Base-by-base conservation (phyloP, 148 eudicot species). In the Vaccinium macrocarpon region DNA sequence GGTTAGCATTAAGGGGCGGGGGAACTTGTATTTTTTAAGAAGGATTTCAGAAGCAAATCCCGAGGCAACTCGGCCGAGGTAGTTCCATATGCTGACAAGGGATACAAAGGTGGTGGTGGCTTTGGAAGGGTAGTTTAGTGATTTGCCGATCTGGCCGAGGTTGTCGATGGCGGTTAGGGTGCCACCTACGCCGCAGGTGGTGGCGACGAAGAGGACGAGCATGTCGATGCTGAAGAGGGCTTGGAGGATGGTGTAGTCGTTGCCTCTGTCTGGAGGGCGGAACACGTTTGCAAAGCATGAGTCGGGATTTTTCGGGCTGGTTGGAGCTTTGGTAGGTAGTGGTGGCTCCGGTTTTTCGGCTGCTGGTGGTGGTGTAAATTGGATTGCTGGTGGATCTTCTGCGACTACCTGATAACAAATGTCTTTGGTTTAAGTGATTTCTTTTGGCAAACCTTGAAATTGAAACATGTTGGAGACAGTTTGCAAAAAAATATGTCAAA, bases 171-270 rank as follows among this genome's bases (percentile, higher is more conserved):
- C 90, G 2, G 91, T 89, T 35, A 89, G 76, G 0, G 90, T 89
- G 1, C 91, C 89, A 0, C 91, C 91, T 23, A 89, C 87, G 0
- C 91, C 91, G 49, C 88, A 89, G 52, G 84, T 87, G 5, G 88
- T 79, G 2, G 84, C 84, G 11, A 87, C 8, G 55, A 89, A 89
- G 48, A 89, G 84, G 38, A 87, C 80, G 35, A 89, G 38, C 91
- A 89, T 89, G 85, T 89, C 91, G 25, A 89, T 2, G 76, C 91
- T 89, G 71, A 89, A 89, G 46, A 89, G 91, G 9, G 91, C 91
- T 82, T 89, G 91, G 1, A 89, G 88, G 49, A 89, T 89, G 6
- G 91, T 89, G 87, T 72, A 89, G 70, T 89, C 91, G 1, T 89
- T 89, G 8, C 91, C 91, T 56, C 91, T 71, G 4, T 57, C 84